phyloP scores from a whole-genome alignment of 345 rosid genomes.

The Erodium maritimum region DNA sequence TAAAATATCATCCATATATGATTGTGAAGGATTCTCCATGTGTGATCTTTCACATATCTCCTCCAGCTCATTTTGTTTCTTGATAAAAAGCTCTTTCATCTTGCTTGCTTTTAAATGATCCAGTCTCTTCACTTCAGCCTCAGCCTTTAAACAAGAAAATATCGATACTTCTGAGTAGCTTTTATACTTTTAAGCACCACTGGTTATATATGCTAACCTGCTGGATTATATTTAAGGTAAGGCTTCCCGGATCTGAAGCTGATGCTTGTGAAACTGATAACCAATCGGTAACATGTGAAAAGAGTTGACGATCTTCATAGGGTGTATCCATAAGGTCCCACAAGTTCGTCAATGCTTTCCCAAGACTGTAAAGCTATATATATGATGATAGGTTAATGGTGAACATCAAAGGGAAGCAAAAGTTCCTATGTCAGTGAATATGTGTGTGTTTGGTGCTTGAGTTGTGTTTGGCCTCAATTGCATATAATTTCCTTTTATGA shows the following conservation, averaged over 20 bases:
- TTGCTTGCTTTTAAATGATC: constrained; percentile 88
- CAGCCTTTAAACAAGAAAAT: constrained; percentile 44
- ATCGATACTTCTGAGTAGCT: background rate
- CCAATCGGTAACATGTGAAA: constrained; percentile 45
- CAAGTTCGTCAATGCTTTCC: constrained; percentile 64
- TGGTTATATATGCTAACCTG: constrained; percentile 42
- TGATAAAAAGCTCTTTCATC: constrained; percentile 79
- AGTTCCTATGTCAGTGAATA: too few relatives aligned
- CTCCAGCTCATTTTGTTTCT: constrained; percentile 75
- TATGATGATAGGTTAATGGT: constrained; percentile 6
- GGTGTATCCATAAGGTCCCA: constrained; percentile 92
- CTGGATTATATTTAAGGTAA: constrained; percentile 53
- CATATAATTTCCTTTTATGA: too few relatives aligned
- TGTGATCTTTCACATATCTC: constrained; percentile 73
- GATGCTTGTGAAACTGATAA: constrained; percentile 42
- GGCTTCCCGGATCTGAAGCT: constrained; percentile 69
- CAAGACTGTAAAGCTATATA: constrained; percentile 75
- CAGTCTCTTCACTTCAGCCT: constrained; percentile 88
- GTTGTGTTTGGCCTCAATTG: too few relatives aligned
- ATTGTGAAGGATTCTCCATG: constrained; percentile 67
- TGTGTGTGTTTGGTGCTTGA: background rate
- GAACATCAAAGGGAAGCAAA: background rate
- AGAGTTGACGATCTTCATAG: constrained; percentile 45
- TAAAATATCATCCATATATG: constrained; percentile 50
- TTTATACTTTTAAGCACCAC: constrained; percentile 4